Base-by-base conservation (phyloP, 176 grass and related monocot genomes). In the Metroxylon sagu region DNA sequence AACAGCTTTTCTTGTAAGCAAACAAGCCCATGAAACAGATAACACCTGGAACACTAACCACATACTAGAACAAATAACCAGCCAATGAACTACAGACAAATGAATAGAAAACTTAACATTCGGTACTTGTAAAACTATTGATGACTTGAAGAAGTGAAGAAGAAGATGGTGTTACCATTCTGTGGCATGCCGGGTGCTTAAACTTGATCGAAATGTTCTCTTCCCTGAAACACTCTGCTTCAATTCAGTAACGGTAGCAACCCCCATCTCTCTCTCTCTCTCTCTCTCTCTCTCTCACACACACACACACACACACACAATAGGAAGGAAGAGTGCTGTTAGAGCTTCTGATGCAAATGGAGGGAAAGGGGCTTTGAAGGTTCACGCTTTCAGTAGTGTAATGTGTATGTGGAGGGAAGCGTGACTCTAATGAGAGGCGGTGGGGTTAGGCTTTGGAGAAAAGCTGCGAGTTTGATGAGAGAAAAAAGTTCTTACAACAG, bases 181-280 rank as follows among this genome's bases (percentile, higher is more conserved):
- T 18, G 80, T 82, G 19, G 79, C 77, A 23, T 95, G 91, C 7
- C 83, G 83, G 64, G 50, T 84, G 63, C 72, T 81, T 31, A 95
- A 68, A 79, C 77, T 90, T 4, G 83, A 62, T 61, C 91, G 61
- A 65, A 87, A 90, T 12, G 81, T 70, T 77, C 87, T 86, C 83
- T 95, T 95, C 64, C 86, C 86, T 69, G 91, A 89, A 64, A 90
- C 71, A 65, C 80, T 95, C 83, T 95, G 91, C 80, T 86, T 90
- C 83, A 85, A 71, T 77, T 87, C 91, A 25, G 77, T 87, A 61
- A 95, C 86, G 56, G 80, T 90, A 59, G 91, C 86, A 52, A 87
- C 91, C 12, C 83, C 91, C 91, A 95, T 95, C 75, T 64, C 69
- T 67, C 49, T 52, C 58, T 80, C 31, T 68, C 35, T 68, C 21